These are phyloP conservation scores for Ophiostoma montium DNA, from an alignment of 2,329 filamentous ascomycete genomes.

Conservation along the genomic window DNA sequence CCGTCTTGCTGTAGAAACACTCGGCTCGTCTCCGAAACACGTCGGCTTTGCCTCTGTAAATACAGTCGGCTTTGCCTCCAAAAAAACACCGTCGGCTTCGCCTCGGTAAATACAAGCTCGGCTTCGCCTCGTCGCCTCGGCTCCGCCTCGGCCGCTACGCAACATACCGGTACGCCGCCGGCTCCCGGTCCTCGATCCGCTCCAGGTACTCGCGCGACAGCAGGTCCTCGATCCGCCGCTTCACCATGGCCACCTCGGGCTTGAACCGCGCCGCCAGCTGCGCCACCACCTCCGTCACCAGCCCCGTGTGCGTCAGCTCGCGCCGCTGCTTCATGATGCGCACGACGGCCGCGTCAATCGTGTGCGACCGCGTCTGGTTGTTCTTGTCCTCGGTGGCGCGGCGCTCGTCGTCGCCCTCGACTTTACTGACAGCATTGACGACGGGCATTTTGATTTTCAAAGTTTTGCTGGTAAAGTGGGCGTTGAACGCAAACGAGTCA, in stretches of 20 bases:
- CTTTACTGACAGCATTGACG: slow-evolving; percentile 67
- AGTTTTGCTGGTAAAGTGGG: slow-evolving; percentile 65
- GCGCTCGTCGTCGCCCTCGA: slow-evolving; percentile 58
- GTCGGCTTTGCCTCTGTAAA: no score
- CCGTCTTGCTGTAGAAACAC: no score
- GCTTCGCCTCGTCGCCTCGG: no score
- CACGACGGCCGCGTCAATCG: slow-evolving; percentile 64
- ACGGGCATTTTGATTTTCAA: slow-evolving; percentile 83
- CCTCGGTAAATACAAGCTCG: background rate
- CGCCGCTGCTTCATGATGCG: slow-evolving; percentile 82
- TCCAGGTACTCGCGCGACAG: slow-evolving; percentile 68
- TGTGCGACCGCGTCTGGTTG: slow-evolving; percentile 53
- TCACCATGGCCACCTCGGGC: slow-evolving; percentile 64
- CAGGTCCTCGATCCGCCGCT: slow-evolving; percentile 65
- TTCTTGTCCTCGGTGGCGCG: slow-evolving; percentile 65
- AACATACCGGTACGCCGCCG: slow-evolving; percentile 55
- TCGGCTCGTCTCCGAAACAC: no score
- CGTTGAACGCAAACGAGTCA: slow-evolving; percentile 74
- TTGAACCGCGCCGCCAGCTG: slow-evolving; percentile 57
- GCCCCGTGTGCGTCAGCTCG: slow-evolving; percentile 51
- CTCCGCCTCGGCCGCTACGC: no score
- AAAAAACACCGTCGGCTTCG: no score
- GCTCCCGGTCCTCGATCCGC: slow-evolving; percentile 51
- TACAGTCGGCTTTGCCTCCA: no score
- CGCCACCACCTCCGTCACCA: slow-evolving; percentile 58